Evolutionary conservation across 2,329 filamentous ascomycete species (phyloP).

Genomic region (Exserohilum rostratum): DNA sequence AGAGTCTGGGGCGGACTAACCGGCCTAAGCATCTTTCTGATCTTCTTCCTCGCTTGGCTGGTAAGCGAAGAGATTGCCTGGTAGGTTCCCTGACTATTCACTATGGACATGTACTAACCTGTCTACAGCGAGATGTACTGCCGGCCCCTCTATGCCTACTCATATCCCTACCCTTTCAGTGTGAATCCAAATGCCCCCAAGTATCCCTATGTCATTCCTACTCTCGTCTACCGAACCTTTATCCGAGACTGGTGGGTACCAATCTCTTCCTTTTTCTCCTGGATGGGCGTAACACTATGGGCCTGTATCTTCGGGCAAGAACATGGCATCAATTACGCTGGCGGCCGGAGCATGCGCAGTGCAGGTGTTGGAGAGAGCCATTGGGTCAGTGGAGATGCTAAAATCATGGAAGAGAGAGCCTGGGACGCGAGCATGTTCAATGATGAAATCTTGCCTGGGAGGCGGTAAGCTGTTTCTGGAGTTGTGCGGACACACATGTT

Average conservation of each 20-base stretch:
- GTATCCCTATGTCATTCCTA: constrained; percentile 63
- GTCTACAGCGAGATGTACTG: constrained; percentile 55
- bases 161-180: constrained; percentile 56
- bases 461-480: neutral
- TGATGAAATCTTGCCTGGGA: constrained; percentile 25
- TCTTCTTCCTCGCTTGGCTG: constrained; percentile 56
- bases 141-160: constrained; percentile 55
- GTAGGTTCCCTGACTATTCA: constrained; percentile 28
- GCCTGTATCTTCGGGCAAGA: constrained; percentile 12
- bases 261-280: constrained; percentile 26
- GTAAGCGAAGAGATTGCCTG: constrained; percentile 56
- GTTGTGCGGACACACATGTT: neutral
- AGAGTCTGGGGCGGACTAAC: constrained; percentile 44
- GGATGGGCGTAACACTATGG: constrained; percentile 21
- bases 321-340: constrained; percentile 2
- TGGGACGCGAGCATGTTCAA: constrained; percentile 36
- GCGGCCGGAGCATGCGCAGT: constrained; percentile 2
- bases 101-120: constrained; percentile 1
- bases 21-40: constrained; percentile 47
- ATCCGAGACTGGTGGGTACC: constrained; percentile 45
- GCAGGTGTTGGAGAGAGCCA: constrained; percentile 1
- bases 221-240: constrained; percentile 56
- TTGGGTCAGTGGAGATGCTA: constrained; percentile 15
- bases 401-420: constrained; percentile 20
- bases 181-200: constrained; percentile 59